These are phyloP conservation scores for Hypoxylon sp. DNA, from an alignment of 2,329 filamentous ascomycete genomes.

Conservation along the genomic window DNA sequence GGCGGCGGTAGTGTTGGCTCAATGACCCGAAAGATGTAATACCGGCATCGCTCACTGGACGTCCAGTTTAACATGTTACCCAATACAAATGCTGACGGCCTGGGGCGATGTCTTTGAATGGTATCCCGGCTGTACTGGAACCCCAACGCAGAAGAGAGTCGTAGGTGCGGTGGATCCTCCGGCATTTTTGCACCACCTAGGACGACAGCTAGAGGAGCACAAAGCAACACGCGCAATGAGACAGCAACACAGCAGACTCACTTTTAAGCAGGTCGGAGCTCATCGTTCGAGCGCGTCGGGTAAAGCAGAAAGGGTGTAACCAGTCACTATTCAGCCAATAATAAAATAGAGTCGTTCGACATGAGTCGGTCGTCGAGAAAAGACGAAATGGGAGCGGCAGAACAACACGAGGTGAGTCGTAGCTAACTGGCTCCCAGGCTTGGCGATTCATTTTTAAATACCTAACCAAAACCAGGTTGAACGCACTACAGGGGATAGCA, in stretches of 20 bases:
- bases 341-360: constrained; percentile 8
- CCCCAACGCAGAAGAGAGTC: constrained; percentile 39
- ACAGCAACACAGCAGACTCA: constrained; percentile 31
- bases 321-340: neutral
- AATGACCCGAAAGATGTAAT: constrained; percentile 38
- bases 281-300: constrained; percentile 3
- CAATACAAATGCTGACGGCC: constrained; percentile 32
- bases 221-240: constrained; percentile 34
- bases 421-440: constrained; percentile 1
- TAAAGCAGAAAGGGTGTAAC: neutral
- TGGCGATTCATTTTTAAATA: constrained; percentile 16
- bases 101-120: constrained; percentile 29
- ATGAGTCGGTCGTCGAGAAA: constrained; percentile 35
- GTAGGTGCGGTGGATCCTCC: constrained; percentile 42
- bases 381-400: constrained; percentile 23
- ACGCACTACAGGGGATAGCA: constrained; percentile 28
- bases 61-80: constrained; percentile 33
- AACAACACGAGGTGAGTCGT: constrained; percentile 36
- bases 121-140: constrained; percentile 36
- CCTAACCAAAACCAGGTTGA: constrained; percentile 33
- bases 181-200: constrained; percentile 38
- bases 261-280: constrained; percentile 24
- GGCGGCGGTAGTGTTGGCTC: constrained; percentile 35
- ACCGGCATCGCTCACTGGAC: constrained; percentile 40
- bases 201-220: constrained; percentile 36